phyloP scores from a whole-genome alignment of 768 basidiomycete species.

The Boletus rubescentipes region DNA sequence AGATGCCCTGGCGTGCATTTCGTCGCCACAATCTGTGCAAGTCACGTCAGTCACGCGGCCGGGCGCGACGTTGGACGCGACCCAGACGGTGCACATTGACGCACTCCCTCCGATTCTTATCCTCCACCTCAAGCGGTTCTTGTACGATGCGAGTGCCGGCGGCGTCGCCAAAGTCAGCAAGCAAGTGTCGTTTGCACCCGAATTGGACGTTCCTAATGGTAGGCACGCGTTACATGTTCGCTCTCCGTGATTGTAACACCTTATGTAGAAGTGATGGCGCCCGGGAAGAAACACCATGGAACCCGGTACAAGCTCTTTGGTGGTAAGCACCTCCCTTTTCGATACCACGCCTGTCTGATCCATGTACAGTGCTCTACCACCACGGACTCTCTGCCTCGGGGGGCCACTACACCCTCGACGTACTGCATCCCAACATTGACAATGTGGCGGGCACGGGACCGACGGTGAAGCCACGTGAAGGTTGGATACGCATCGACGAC shows the following conservation, averaged over 20 bases:
- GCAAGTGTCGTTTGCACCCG: conserved; percentile 72
- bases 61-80: conserved; percentile 66
- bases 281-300: conserved; percentile 45
- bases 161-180: conserved; percentile 88
- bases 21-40: conserved; percentile 79
- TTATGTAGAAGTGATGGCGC: conserved; percentile 57
- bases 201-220: conserved; percentile 76
- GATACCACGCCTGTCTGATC: not conserved
- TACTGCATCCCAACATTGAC: conserved; percentile 71
- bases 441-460: conserved; percentile 25
- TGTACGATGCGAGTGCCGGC: conserved; percentile 71
- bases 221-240: not conserved
- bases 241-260: not conserved
- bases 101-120: conserved; percentile 80
- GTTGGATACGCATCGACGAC: conserved; percentile 94
- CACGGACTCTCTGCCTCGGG: conserved; percentile 89
- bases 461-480: conserved; percentile 45
- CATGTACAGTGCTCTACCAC: conserved; percentile 75
- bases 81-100: conserved; percentile 74
- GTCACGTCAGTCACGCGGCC: conserved; percentile 56
- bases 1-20: conserved; percentile 78
- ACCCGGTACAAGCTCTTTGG: conserved; percentile 81
- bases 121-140: conserved; percentile 88
- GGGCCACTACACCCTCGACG: conserved; percentile 94
- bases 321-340: conserved; percentile 43